phyloP scores from a whole-genome alignment of 2,329 filamentous ascomycete genomes.

The Penicillium fuscoglaucum region DNA sequence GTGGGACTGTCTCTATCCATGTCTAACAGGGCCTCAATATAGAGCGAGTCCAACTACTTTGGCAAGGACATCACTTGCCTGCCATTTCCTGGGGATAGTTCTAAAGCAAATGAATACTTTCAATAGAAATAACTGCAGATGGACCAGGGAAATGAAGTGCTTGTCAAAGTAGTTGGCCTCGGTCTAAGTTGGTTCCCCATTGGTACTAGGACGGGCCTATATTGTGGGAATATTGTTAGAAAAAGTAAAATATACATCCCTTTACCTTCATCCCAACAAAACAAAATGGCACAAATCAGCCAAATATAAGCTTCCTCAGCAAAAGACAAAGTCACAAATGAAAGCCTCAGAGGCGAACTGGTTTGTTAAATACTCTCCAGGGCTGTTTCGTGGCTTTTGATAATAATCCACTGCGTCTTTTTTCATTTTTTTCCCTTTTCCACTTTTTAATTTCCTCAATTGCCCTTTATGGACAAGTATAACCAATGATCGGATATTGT shows the following conservation, averaged over 20 bases:
- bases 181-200: background rate
- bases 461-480: background rate
- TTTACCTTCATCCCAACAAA: background rate
- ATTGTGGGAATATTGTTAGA: background rate
- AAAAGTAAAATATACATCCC: too few relatives aligned
- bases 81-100: background rate
- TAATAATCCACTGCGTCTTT: background rate
- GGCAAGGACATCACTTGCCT: background rate
- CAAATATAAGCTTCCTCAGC: background rate
- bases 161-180: conserved; percentile 4
- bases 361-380: background rate
- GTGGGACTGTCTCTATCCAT: background rate
- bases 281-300: background rate
- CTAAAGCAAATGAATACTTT: background rate
- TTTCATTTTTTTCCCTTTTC: background rate
- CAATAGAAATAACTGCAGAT: background rate
- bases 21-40: background rate
- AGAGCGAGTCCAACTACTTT: conserved; percentile 1
- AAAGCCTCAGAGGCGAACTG: too few relatives aligned
- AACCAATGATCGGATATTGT: background rate
- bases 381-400: background rate
- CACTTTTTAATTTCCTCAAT: background rate
- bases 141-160: background rate
- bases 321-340: background rate
- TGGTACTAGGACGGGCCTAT: background rate